phyloP scores from a whole-genome alignment of 495 filamentous ascomycete species.

The Xylaria castorea region DNA sequence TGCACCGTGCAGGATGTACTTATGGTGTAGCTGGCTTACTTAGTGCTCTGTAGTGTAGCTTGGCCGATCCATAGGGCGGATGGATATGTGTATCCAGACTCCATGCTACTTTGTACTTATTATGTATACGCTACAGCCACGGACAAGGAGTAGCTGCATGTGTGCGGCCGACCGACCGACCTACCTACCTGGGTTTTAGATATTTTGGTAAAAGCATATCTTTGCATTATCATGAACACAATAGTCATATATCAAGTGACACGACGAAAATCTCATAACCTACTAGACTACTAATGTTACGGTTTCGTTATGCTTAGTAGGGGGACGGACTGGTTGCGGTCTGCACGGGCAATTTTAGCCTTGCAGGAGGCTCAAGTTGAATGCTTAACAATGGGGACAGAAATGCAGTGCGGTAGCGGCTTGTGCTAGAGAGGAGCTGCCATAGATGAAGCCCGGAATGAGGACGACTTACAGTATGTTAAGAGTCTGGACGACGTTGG shows the following conservation, averaged over 20 bases:
- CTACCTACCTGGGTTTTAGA: neutral
- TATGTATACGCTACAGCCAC: neutral
- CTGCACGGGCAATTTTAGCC: neutral
- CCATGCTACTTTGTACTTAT: neutral
- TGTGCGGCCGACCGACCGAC: neutral
- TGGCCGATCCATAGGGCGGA: slow-evolving; percentile 5
- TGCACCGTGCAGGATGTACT: slow-evolving; percentile 12
- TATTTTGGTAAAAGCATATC: neutral
- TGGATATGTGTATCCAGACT: neutral
- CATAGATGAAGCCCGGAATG: neutral
- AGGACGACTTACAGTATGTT: neutral
- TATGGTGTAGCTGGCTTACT: neutral
- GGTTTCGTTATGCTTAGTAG: neutral
- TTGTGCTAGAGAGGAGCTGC: neutral
- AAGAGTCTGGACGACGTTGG: neutral
- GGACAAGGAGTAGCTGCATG: neutral
- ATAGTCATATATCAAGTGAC: neutral
- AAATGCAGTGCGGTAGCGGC: neutral
- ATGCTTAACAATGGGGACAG: neutral
- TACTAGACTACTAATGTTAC: neutral
- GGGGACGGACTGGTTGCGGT: neutral
- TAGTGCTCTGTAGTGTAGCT: neutral
- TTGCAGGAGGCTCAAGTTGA: neutral
- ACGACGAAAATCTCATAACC: neutral
- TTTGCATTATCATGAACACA: no score